phyloP scores from a whole-genome alignment of 306 rosid genomes.

The Pterocarpus santalinus region DNA sequence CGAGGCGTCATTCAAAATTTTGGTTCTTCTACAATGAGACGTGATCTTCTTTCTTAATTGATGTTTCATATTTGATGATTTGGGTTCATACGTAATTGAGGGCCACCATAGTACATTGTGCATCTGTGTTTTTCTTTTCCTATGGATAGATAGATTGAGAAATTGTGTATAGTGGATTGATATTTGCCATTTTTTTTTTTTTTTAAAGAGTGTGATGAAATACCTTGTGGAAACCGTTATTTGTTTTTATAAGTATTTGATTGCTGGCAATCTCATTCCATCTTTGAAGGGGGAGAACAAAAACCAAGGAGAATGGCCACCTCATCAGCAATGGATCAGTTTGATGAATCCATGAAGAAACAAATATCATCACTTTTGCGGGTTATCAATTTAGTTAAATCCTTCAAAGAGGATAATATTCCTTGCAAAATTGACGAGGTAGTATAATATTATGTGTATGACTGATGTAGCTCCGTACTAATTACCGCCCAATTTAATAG shows the following conservation, averaged over 20 bases:
- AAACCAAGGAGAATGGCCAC: conserved; percentile 30
- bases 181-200: too few species aligned
- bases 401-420: conserved; percentile 53
- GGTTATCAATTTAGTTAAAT: conserved; percentile 37
- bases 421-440: conserved; percentile 84
- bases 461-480: conserved; percentile 1
- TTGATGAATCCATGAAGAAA: conserved; percentile 54
- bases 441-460: not conserved
- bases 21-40: not conserved
- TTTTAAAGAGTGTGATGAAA: not conserved
- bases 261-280: conserved; percentile 24
- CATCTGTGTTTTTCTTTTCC: too few species aligned
- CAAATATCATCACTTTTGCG: conserved; percentile 50
- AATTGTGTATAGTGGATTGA: too few species aligned
- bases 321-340: conserved; percentile 45
- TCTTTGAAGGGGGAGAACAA: conserved; percentile 15
- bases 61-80: not conserved
- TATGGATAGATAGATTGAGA: too few species aligned
- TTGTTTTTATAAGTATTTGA: not conserved
- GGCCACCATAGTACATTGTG: not conserved
- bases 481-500: not conserved
- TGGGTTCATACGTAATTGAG: not conserved
- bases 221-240: not conserved
- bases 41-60: not conserved
- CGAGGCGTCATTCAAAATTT: not conserved